phyloP scores from a whole-genome alignment of 345 rosid species.

The Ailanthus altissimus region DNA sequence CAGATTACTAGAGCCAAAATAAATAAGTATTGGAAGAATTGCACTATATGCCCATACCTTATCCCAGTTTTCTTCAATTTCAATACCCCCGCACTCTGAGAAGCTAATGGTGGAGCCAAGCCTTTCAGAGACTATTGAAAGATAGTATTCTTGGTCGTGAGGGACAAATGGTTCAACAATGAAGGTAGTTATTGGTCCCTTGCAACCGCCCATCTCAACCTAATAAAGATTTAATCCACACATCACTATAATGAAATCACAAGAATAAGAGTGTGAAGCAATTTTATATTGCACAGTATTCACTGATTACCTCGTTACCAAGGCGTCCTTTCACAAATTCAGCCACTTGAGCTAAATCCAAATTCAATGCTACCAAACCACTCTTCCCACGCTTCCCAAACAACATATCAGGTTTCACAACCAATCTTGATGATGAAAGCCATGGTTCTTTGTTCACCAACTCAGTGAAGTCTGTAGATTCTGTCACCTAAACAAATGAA shows the following conservation, averaged over 20 bases:
- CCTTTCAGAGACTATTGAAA: conserved; percentile 86
- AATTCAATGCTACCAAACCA: conserved; percentile 85
- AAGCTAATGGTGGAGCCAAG: conserved; percentile 85
- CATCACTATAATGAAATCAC: conserved; percentile 14
- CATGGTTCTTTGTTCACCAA: conserved; percentile 76
- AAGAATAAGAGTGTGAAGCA: conserved; percentile 5
- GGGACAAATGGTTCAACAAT: conserved; percentile 96
- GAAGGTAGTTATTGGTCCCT: conserved; percentile 88
- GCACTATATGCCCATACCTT: conserved; percentile 45
- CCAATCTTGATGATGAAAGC: conserved; percentile 84
- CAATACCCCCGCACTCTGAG: conserved; percentile 97
- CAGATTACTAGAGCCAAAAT: conserved; percentile 3
- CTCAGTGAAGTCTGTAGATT: conserved; percentile 78
- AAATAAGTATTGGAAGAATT: background rate
- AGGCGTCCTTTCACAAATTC: conserved; percentile 89
- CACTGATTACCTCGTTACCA: conserved; percentile 66
- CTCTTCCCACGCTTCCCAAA: conserved; percentile 98
- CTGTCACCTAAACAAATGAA: conserved; percentile 58
- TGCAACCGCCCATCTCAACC: conserved; percentile 97
- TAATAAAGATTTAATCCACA: conserved; percentile 24
- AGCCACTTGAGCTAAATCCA: conserved; percentile 96
- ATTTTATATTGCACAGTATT: conserved; percentile 6
- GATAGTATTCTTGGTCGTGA: conserved; percentile 84
- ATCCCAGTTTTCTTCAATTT: conserved; percentile 99
- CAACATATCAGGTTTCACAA: conserved; percentile 97